Evolutionary conservation across 2,329 filamentous ascomycete species (phyloP), one percentile per base, ranked within the genome.

Genomic region (Westerdykella sp.): DNA sequence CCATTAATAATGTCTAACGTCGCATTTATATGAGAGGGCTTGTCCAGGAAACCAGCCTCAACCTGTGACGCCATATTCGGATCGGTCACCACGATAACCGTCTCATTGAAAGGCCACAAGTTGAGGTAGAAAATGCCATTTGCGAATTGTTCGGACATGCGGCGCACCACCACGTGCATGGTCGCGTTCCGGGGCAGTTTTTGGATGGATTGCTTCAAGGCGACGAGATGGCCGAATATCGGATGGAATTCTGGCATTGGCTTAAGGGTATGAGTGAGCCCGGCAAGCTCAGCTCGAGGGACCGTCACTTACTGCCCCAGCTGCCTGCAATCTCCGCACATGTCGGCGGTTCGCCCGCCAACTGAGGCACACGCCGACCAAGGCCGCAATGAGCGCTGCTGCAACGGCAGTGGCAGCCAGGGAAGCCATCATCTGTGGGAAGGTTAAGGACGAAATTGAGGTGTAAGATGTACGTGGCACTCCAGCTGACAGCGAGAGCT

Each of bases 61-160:
- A 49, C 37, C 39, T 54, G 49, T 5, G 38, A 46, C 18, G 47
- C 47, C 14, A 43, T 23, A 38, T 35, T 43, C 21, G 49, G 42
- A 11, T 44, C 40, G 16, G 44, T 25, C 9, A 48, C 41, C 13
- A 48, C 39, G 25, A 55, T 21, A 13, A 53, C 13, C 9, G 51
- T 34, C 12, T 30, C 21, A 21, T 36, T 46, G 44, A 54, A 51
- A n/a, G 50, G 52, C 50, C 48, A 55, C 5, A 55, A 23, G 37
- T 53, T 42, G n/a, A 55, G 39, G 16, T 51, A 53, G 40, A 55
- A 51, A 18, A 48, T 38, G 5, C 47, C 45, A 15, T 35, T 40
- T 11, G 40, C 28, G 31, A 50, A 49, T 0, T 43, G 69, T 64
- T 53, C 70, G 12, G 47, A 21, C 14, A 54, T 42, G 11, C 35